Conservation (phyloP, 352 stramenopile species). For the Phytophthora citrophthora region DNA sequence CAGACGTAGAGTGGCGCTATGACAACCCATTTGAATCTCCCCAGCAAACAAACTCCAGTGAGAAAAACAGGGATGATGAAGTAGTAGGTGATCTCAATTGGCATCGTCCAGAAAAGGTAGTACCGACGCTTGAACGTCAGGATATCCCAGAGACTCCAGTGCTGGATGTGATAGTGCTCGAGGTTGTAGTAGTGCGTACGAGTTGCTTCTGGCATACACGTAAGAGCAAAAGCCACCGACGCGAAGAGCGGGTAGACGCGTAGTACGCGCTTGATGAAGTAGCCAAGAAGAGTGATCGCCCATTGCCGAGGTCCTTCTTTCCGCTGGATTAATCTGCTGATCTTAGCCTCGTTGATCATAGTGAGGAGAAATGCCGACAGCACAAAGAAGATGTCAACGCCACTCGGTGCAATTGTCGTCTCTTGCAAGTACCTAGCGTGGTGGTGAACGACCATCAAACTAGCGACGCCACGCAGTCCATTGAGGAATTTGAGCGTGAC, state of each 20-base stretch:
- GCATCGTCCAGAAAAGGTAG: conserved; percentile 56
- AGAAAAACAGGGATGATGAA: conserved; percentile 43
- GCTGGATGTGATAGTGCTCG: neutral
- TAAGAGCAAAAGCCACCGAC: neutral
- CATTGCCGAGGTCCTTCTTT: neutral
- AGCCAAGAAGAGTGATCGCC: conserved; percentile 1
- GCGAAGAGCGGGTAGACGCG: conserved; percentile 13
- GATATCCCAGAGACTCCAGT: conserved; percentile 3
- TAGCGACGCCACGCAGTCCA: conserved; percentile 18
- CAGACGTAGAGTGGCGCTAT: conserved; percentile 9
- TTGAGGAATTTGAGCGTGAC: conserved; percentile 18
- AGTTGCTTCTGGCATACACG: conserved; percentile 4
- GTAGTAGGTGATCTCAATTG: conserved; percentile 49
- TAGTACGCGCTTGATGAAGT: conserved; percentile 10
- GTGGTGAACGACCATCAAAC: conserved; percentile 22
- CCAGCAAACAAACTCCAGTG: conserved; percentile 3
- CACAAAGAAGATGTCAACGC: conserved; percentile 39
- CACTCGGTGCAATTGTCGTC: conserved; percentile 9
- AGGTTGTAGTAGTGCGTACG: conserved; percentile 14
- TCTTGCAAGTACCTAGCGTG: conserved; percentile 17
- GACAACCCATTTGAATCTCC: conserved; percentile 4
- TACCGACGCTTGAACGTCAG: conserved; percentile 21
- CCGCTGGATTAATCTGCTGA: conserved; percentile 3
- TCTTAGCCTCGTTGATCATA: conserved; percentile 27
- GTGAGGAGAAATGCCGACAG: conserved; percentile 40